Evolutionary conservation across 768 basidiomycete genomes (phyloP).

Genomic region (Steccherinum ochraceum): DNA sequence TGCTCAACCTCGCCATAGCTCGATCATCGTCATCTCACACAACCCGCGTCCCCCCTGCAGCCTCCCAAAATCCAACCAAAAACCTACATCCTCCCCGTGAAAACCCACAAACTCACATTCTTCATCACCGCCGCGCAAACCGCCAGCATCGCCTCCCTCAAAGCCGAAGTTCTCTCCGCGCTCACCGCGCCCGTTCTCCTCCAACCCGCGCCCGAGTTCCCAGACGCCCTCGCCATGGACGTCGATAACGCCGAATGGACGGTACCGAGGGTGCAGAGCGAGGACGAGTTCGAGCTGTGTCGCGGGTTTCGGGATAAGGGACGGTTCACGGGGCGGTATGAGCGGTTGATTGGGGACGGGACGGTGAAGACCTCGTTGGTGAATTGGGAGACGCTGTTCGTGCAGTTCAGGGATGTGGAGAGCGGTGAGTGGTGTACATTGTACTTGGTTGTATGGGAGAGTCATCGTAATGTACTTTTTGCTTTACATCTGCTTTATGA

Average conservation of each 20-base stretch:
- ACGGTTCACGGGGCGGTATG: constrained; percentile 42
- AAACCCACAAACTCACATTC: constrained; percentile 67
- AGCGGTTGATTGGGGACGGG: constrained; percentile 39
- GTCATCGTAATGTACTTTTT: neutral
- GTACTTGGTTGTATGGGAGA: neutral
- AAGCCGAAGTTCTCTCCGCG: constrained; percentile 57
- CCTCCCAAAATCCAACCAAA: constrained; percentile 52
- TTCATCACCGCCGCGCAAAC: constrained; percentile 50
- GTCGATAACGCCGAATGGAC: constrained; percentile 20
- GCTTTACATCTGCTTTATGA: neutral
- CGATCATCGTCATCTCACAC: no score
- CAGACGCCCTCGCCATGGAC: neutral
- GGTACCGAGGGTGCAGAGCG: constrained; percentile 29
- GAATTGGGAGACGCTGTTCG: constrained; percentile 63
- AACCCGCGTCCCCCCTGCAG: constrained; percentile 27
- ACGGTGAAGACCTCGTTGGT: constrained; percentile 44
- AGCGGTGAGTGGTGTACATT: constrained; percentile 41
- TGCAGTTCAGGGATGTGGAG: constrained; percentile 55
- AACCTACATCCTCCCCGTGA: constrained; percentile 61
- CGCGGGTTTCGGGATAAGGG: constrained; percentile 47
- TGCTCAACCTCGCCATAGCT: no score
- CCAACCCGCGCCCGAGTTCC: constrained; percentile 10
- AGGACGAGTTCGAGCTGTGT: constrained; percentile 61
- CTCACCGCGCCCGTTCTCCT: constrained; percentile 42
- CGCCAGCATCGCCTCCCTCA: constrained; percentile 50